Evolutionary conservation across 2,329 filamentous ascomycete genomes (phyloP), one percentile per base, ranked within the genome.

Genomic region (Leptographium wingfieldii): DNA sequence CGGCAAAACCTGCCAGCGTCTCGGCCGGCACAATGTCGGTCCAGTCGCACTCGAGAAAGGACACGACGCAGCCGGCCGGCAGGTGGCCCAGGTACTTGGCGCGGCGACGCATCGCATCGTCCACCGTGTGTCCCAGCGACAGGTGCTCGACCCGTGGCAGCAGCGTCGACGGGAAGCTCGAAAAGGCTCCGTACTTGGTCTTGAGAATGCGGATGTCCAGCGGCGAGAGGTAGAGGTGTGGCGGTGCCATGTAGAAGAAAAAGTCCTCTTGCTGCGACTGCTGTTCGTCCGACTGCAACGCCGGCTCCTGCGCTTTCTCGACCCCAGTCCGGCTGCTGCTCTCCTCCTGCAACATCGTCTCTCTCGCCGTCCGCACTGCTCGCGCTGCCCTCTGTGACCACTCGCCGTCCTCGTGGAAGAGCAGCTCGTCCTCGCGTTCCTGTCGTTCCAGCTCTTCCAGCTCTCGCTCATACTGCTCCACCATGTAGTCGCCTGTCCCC

Each of bases 41-140:
- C 92, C 92, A 96, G 70, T 96, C 91, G 68, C 92, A 96, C 73
- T 96, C 92, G 1, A 96, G 73, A 67, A 96, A 96, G 65, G 81
- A 90, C 51, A 96, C 88, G 65, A 95, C 87, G 70, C 91, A 96
- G n/a, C 92, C 92, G 57, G 88, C 85, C 0, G 92, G 92, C 6
- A 96, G 78, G 71, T 96, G 92, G 0, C 84, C 83, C 3, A 96
- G 80, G 65, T 96, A 96, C 70, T 94, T 95, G 59, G 89, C 85
- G 38, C 90, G 83, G 69, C 88, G 91, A 55, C 92, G 84, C 58
- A 96, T 72, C 19, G 86, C 85, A 67, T 96, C 91, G 65, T 96
- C 91, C 5, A 96, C 84, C 5, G 90, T 85, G 68, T 95, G 90
- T 1, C 90, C 91, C 1, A 88, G 90, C 0, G 90, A 94, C 33